Conservation (phyloP, 306 rosid species). For the Ormosia semicastrata region DNA sequence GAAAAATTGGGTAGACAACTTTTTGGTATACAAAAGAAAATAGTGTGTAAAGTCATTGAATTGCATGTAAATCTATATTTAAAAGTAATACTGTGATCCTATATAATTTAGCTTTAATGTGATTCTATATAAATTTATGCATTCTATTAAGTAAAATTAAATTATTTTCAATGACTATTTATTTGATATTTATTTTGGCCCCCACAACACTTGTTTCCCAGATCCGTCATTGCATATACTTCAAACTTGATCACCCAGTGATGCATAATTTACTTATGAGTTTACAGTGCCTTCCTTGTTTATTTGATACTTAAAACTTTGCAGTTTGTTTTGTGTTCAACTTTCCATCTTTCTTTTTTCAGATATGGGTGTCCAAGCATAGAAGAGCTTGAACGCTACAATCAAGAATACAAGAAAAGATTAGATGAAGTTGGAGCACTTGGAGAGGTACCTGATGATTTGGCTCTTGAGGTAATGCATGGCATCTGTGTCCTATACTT, state of each 20-base stretch:
- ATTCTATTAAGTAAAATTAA: too few relatives aligned
- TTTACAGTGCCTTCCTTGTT: not conserved
- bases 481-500: not conserved
- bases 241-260: not conserved
- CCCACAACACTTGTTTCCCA: too few relatives aligned
- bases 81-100: too few relatives aligned
- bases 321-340: constrained; percentile 21
- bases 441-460: constrained; percentile 80
- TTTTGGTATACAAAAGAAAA: too few relatives aligned
- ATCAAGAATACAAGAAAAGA: constrained; percentile 66
- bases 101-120: too few relatives aligned
- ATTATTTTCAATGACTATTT: too few relatives aligned
- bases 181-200: too few relatives aligned
- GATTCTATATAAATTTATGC: too few relatives aligned
- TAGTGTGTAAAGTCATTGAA: too few relatives aligned
- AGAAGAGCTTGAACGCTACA: constrained; percentile 80
- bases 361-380: constrained; percentile 91
- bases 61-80: too few relatives aligned
- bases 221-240: not conserved
- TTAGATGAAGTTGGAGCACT: constrained; percentile 76
- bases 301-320: not conserved
- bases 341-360: constrained; percentile 16
- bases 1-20: too few relatives aligned
- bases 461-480: constrained; percentile 74
- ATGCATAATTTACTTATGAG: not conserved